Evolutionary conservation across 1,284 basidiomycete genomes (phyloP), one percentile per base, ranked within the genome.

Genomic region (Moniliophthora roreri): DNA sequence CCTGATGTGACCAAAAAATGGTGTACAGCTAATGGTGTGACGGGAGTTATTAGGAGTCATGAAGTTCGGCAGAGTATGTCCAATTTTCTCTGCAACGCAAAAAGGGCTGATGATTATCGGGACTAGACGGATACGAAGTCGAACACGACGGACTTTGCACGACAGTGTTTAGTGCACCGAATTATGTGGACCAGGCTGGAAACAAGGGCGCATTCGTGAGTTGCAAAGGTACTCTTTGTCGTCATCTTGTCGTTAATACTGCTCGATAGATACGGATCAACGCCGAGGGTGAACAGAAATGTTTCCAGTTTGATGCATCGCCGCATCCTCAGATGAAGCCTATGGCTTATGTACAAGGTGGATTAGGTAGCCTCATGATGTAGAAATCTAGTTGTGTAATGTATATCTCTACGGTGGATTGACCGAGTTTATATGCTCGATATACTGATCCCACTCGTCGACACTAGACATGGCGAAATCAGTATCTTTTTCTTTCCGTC

Each of bases 41-140:
- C 93, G 26, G 93, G 93, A 3, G 81, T 99, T 49, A 88, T 99
- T 62, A 89, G 97, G 50, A 95, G 92, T 61, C 97, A 99, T 70
- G 97, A 99, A 81, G 96, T 99, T 41, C 86, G 97, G 53, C 93
- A 96, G 78, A 87, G 90, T 88, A 61, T 52, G 79, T 50, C 40
- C 16, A 21, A 23, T 46, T 18, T 11, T 20, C 36, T 36, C 4
- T 11, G 39, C 5, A 42, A 18, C 37, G 45, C 13, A 58, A 24
- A 40, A 5, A 20, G n/a, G 15, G 32, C 23, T 39, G 36, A 45
- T 55, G 32, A 41, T 54, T 9, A 15, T 48, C 50, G 37, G 53
- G 24, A n/a, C n/a, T 58, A 91, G 89, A 87, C 61, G 90, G 93
- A 18, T 96, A 95, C 69, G 85, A 91, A 56, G 79, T 95, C 52